Evolutionary conservation across 305 asterid species (phyloP), one percentile per base, ranked within the genome.

Genomic region (Fraxinus platypoda): DNA sequence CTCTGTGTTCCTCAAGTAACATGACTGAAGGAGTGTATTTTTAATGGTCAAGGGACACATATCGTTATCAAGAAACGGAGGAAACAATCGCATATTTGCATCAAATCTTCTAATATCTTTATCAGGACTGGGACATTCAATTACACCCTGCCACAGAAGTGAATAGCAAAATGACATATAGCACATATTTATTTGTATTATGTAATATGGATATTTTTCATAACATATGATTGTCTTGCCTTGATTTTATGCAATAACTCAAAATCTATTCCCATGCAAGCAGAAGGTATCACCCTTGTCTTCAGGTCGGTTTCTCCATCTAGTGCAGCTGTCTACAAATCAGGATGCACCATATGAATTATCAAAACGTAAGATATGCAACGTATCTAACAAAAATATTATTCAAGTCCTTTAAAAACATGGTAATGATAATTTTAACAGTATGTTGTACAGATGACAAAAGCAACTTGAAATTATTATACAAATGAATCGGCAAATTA

Each of bases 261-360:
- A 75, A 86, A 86, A 91, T 96, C 97, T 86, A 96, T 91, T 82
- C 99, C 99, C 95, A 90, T 91, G 88, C 98, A 96, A 85, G 98
- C 94, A 83, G 98, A 89, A 80, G 99, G 97, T 85, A 93, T 90
- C 80, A 85, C 80, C 88, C 97, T 93, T 70, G 99, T 96, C 94
- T 96, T 96, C 81, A 96, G 92, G 89, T 96, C 98, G 64, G 98
- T 96, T 89, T 96, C 99, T 75, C 99, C 99, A 88, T 96, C 99
- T 82, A 96, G 91, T 68, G 99, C 98, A 83, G 99, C 80, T 82
- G 99, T 96, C 99, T 96, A 81, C 79, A 90, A 76, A 85, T 83
- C 54, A 78, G 72, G 85, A 23, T 8, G 79, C 26, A 46, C 79
- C 82, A 77, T 33, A 79, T 31, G 43, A 30, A 82, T 74, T 62